Conservation (phyloP, 2,329 filamentous ascomycete species). For the Alternaria sp. region DNA sequence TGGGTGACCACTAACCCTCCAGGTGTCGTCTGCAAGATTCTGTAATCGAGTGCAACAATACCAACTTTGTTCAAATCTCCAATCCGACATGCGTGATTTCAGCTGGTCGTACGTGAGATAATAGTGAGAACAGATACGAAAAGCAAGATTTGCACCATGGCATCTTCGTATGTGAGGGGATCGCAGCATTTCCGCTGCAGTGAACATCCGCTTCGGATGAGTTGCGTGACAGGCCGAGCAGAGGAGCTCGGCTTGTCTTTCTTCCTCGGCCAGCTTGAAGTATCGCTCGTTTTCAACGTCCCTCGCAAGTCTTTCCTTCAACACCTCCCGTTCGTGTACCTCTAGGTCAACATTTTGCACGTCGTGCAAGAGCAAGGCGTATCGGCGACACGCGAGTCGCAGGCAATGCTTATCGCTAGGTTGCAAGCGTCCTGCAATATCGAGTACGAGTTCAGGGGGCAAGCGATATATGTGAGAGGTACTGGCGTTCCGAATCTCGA, state of each 20-base stretch:
- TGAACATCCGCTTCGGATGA: not conserved
- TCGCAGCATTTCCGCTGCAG: not conserved
- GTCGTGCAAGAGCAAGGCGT: not conserved
- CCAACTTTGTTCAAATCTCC: not conserved
- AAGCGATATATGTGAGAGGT: not conserved
- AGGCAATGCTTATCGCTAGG: not conserved
- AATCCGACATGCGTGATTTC: not conserved
- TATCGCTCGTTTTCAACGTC: not conserved
- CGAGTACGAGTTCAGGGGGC: not conserved
- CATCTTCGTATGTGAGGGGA: not conserved
- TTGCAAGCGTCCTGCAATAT: not conserved
- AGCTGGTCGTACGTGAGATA: not conserved
- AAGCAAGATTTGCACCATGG: not conserved
- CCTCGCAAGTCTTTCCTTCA: not conserved
- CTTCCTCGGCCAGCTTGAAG: not conserved
- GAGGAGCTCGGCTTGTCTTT: not conserved
- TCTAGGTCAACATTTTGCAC: not conserved
- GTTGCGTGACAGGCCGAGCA: not conserved
- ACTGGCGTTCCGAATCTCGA: not conserved
- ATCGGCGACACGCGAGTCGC: not conserved
- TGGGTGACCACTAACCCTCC: not conserved
- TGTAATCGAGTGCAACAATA: not conserved
- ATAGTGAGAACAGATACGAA: not conserved
- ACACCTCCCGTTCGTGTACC: not conserved
- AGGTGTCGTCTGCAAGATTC: not conserved